phyloP scores from a whole-genome alignment of 257 asterid genomes.

The Solanum dulcamara region DNA sequence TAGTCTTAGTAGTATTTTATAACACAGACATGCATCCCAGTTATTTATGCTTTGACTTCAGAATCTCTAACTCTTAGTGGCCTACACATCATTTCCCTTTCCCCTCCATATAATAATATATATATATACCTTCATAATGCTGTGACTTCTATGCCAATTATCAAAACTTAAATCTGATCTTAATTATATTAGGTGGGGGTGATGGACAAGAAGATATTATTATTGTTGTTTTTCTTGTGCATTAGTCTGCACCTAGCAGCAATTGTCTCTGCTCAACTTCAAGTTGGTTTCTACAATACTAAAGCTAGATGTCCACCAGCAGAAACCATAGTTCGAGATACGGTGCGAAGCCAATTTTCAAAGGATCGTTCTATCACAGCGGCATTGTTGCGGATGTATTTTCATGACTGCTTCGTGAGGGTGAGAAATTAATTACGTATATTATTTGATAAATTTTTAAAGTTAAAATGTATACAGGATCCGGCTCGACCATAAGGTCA shows the following conservation, averaged over 20 bases:
- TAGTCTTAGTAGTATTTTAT: background rate
- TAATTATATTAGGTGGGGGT: background rate
- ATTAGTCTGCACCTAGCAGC: slow-evolving; percentile 12
- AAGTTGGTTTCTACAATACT: slow-evolving; percentile 45
- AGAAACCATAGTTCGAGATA: slow-evolving; percentile 35
- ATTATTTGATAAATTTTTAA: background rate
- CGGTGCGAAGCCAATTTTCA: slow-evolving; percentile 29
- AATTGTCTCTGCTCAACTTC: slow-evolving; percentile 29
- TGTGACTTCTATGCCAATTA: background rate
- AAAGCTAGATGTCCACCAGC: slow-evolving; percentile 34
- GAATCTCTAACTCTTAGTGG: background rate
- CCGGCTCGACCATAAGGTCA: no score
- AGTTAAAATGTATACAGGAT: background rate
- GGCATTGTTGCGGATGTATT: slow-evolving; percentile 74
- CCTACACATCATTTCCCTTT: background rate
- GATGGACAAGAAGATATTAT: slow-evolving; percentile 16
- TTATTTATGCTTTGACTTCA: background rate
- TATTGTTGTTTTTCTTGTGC: slow-evolving; percentile 5
- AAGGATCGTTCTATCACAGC: slow-evolving; percentile 53
- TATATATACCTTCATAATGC: background rate
- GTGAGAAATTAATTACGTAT: slow-evolving; percentile 13
- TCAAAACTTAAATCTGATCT: background rate
- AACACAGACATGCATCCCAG: background rate
- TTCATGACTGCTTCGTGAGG: slow-evolving; percentile 72
- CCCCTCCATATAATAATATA: background rate